A percentile compares a stretch with the other conserved stretches of the same genome.
phyloP scores from a whole-genome alignment of 208 protist species.

The Leishmania tropica region DNA sequence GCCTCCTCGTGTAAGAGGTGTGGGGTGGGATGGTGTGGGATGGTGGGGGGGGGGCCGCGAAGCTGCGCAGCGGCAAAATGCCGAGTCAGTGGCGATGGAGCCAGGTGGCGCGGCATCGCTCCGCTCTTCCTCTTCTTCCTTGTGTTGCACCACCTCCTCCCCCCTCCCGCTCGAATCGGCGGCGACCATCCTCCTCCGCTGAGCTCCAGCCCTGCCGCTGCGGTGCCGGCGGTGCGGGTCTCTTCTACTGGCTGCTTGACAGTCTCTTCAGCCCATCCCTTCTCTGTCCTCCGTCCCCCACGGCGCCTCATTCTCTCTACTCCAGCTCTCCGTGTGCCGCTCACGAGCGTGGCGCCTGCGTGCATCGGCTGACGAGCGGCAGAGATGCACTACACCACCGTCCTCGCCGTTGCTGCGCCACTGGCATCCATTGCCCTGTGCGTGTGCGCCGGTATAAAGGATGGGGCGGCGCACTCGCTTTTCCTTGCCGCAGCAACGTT shows the following conservation, averaged over 20 bases:
- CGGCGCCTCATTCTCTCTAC: neutral
- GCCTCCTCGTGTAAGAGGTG: neutral
- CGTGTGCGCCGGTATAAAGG: neutral
- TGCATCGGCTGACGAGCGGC: neutral
- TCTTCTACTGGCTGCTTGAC: neutral
- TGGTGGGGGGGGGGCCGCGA: neutral
- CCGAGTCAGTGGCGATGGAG: neutral
- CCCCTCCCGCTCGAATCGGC: neutral
- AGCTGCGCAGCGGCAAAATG: neutral
- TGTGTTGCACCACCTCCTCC: neutral
- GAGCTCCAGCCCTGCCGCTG: neutral
- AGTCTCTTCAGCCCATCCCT: neutral
- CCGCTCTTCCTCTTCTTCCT: neutral
- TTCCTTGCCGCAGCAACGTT: conserved; percentile 37
- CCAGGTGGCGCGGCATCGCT: neutral
- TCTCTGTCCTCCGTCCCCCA: neutral
- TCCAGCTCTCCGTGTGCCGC: neutral
- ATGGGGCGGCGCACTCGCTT: conserved; percentile 31
- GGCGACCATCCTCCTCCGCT: too few species aligned
- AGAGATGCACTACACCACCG: conserved; percentile 8
- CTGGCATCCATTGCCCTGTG: conserved; percentile 16
- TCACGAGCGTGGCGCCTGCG: neutral
- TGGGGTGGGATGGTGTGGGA: too few species aligned
- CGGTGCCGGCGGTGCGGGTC: neutral
- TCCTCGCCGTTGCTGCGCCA: conserved; percentile 20